phyloP scores from a whole-genome alignment of 805 yeast species.

The Jamesozyma lodderae region DNA sequence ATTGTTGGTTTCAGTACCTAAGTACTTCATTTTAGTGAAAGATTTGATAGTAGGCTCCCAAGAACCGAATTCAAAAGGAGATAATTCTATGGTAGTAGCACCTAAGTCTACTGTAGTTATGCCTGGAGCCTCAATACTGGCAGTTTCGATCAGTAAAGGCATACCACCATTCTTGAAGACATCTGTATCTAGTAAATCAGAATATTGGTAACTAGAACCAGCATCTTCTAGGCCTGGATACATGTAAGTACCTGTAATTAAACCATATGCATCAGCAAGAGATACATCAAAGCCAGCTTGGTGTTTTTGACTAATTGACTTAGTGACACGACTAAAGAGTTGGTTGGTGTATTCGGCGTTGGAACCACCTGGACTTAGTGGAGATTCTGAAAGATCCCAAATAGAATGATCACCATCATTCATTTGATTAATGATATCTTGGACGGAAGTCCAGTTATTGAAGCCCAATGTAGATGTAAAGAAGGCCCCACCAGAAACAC shows the following conservation, averaged over 20 bases:
- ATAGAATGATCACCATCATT: conserved; percentile 33
- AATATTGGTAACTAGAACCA: conserved; percentile 54
- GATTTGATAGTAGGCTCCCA: conserved; percentile 72
- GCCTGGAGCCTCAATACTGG: conserved; percentile 57
- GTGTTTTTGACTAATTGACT: conserved; percentile 42
- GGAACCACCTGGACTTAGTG: conserved; percentile 54
- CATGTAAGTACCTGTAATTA: conserved; percentile 64
- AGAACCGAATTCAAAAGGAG: conserved; percentile 71
- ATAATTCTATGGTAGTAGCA: conserved; percentile 57
- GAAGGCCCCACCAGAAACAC: conserved; percentile 86
- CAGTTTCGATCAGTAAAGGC: conserved; percentile 65
- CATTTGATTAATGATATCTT: conserved; percentile 39
- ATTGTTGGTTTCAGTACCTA: conserved; percentile 55
- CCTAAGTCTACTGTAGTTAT: conserved; percentile 46
- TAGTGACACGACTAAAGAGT: conserved; percentile 44
- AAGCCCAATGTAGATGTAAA: conserved; percentile 55
- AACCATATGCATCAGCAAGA: conserved; percentile 73
- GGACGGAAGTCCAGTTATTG: conserved; percentile 67
- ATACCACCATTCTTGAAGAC: conserved; percentile 51
- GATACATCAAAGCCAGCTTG: conserved; percentile 59
- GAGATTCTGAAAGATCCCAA: conserved; percentile 64
- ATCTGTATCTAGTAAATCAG: conserved; percentile 50
- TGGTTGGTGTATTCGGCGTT: conserved; percentile 42
- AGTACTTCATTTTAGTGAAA: conserved; percentile 56
- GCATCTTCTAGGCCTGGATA: conserved; percentile 51